Percentiles rank a stretch among this genome's conserved stretches.
Evolutionary conservation across 2,329 filamentous ascomycete species (phyloP).

Genomic region (Sclerotiophoma versabilis): DNA sequence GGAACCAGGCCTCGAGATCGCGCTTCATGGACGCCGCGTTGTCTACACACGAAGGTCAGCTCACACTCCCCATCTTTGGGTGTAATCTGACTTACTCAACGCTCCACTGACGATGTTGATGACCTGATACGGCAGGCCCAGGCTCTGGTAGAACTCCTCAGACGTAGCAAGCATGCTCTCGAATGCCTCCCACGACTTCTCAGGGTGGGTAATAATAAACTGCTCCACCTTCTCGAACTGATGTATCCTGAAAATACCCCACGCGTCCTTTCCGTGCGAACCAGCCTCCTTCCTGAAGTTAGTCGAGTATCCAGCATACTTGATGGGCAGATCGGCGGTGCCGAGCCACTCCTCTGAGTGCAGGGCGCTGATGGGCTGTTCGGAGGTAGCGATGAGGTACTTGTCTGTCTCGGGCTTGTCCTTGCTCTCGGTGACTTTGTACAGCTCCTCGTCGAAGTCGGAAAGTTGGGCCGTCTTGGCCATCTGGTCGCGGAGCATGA

Average conservation of each 20-base stretch:
- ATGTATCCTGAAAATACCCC: slow-evolving; percentile 97
- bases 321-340: slow-evolving; percentile 84
- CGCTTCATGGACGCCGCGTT: slow-evolving; percentile 76
- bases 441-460: slow-evolving; percentile 96
- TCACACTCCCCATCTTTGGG: neutral
- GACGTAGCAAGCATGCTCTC: slow-evolving; percentile 90
- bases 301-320: slow-evolving; percentile 86
- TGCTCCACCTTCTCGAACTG: slow-evolving; percentile 79
- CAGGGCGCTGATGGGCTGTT: slow-evolving; percentile 92
- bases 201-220: slow-evolving; percentile 70
- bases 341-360: slow-evolving; percentile 95
- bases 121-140: slow-evolving; percentile 88
- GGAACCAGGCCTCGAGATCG: slow-evolving; percentile 87
- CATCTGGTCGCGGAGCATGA: slow-evolving; percentile 97
- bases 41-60: slow-evolving; percentile 23
- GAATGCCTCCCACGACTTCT: slow-evolving; percentile 86
- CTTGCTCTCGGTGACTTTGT: slow-evolving; percentile 88
- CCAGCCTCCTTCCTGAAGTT: slow-evolving; percentile 97
- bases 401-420: slow-evolving; percentile 85
- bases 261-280: slow-evolving; percentile 88
- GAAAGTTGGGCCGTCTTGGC: slow-evolving; percentile 97
- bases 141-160: slow-evolving; percentile 93
- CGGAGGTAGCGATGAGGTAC: slow-evolving; percentile 76
- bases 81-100: slow-evolving; percentile 59
- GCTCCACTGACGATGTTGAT: slow-evolving; percentile 96